phyloP scores from a whole-genome alignment of 768 basidiomycete genomes.

The Boletus tylopilopsis region DNA sequence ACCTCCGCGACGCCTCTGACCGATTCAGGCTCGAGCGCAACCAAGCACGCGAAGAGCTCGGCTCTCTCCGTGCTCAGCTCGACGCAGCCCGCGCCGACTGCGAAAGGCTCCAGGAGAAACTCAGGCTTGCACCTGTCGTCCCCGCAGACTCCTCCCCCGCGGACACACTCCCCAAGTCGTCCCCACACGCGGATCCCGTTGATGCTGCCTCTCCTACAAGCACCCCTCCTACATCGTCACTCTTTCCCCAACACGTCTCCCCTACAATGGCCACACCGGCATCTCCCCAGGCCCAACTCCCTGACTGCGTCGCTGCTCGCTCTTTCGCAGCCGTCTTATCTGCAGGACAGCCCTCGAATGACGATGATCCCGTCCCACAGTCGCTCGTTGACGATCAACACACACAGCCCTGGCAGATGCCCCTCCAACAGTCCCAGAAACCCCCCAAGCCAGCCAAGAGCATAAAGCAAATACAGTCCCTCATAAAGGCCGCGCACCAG shows the following conservation, averaged over 20 bases:
- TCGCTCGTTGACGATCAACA: slow-evolving; percentile 22
- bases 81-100: slow-evolving; percentile 32
- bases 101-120: slow-evolving; percentile 28
- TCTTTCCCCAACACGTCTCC: slow-evolving; percentile 20
- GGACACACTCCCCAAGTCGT: slow-evolving; percentile 2
- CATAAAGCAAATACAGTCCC: slow-evolving; percentile 39
- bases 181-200: slow-evolving; percentile 3
- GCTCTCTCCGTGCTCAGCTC: slow-evolving; percentile 32
- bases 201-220: slow-evolving; percentile 1
- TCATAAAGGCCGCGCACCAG: slow-evolving; percentile 42
- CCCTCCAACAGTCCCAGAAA: slow-evolving; percentile 12
- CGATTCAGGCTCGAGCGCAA: slow-evolving; percentile 34
- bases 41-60: slow-evolving; percentile 32
- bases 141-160: neutral
- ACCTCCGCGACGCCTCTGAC: slow-evolving; percentile 33
- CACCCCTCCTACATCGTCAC: slow-evolving; percentile 11
- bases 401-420: slow-evolving; percentile 25
- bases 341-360: slow-evolving; percentile 24
- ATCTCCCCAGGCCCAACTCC: slow-evolving; percentile 33
- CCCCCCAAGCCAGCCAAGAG: slow-evolving; percentile 30
- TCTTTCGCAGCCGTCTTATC: slow-evolving; percentile 32
- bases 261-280: slow-evolving; percentile 30
- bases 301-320: slow-evolving; percentile 33
- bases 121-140: slow-evolving; percentile 3
- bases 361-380: slow-evolving; percentile 24